A percentile compares a stretch with the other conserved stretches of the same genome.
Conservation (phyloP, 208 protist genomes). For the Wallacemonas collosoma region DNA sequence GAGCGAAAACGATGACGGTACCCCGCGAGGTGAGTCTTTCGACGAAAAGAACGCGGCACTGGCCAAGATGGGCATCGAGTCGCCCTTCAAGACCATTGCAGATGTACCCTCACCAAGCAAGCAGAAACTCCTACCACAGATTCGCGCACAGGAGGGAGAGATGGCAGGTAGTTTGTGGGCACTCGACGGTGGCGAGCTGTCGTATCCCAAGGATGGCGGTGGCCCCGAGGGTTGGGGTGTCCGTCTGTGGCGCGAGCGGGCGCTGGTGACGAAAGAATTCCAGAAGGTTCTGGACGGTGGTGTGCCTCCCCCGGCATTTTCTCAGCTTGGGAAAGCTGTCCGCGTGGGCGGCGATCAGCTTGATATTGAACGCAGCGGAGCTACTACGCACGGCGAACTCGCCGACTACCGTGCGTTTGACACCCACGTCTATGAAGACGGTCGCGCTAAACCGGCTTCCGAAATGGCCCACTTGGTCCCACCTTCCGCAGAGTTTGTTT, state of each 20-base stretch:
- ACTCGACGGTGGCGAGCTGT: slow-evolving; percentile 84
- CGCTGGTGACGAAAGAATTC: slow-evolving; percentile 67
- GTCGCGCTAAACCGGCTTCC: slow-evolving; percentile 53
- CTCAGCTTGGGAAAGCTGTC: slow-evolving; percentile 51
- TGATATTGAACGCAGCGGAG: slow-evolving; percentile 80
- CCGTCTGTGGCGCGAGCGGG: slow-evolving; percentile 84
- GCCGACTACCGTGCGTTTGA: slow-evolving; percentile 66
- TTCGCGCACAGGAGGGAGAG: slow-evolving; percentile 73
- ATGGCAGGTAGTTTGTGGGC: slow-evolving; percentile 78
- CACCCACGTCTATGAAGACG: slow-evolving; percentile 77
- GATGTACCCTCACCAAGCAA: slow-evolving; percentile 56
- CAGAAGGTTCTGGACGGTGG: slow-evolving; percentile 61
- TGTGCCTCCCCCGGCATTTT: slow-evolving; percentile 48
- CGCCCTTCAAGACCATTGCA: slow-evolving; percentile 57
- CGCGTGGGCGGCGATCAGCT: slow-evolving; percentile 77
- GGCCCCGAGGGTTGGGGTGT: slow-evolving; percentile 86
- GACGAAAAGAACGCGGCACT: slow-evolving; percentile 87
- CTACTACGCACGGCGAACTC: slow-evolving; percentile 62
- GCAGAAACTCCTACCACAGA: slow-evolving; percentile 67
- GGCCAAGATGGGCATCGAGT: slow-evolving; percentile 75
- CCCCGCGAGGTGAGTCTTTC: slow-evolving; percentile 77
- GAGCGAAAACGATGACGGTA: slow-evolving; percentile 77
- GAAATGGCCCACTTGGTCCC: slow-evolving; percentile 69
- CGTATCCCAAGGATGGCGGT: slow-evolving; percentile 83
- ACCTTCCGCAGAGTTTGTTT: slow-evolving; percentile 76